These are phyloP conservation scores for Nicotiana paniculata DNA, from an alignment of 257 asterid genomes.

Conservation along the genomic window DNA sequence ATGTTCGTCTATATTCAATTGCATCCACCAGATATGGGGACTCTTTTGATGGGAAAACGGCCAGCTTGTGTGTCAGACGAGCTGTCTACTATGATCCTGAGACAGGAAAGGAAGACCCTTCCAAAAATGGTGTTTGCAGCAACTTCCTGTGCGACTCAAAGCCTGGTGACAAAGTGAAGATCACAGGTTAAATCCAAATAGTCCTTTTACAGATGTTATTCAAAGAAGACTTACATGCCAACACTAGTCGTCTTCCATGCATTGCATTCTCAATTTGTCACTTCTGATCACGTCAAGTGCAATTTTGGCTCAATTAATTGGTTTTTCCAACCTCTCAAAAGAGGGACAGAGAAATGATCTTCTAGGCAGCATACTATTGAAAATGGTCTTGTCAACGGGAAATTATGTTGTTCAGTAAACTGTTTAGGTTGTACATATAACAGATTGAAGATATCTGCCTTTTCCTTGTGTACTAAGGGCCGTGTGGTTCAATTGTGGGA, in stretches of 20 bases:
- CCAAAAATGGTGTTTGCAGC: conserved; percentile 82
- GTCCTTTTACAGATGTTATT: background rate
- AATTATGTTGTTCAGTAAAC: background rate
- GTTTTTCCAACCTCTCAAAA: background rate
- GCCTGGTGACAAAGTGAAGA: conserved; percentile 80
- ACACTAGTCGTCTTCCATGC: background rate
- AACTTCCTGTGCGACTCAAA: conserved; percentile 76
- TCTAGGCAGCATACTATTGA: background rate
- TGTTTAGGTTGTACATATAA: background rate
- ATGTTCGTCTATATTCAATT: conserved; percentile 80
- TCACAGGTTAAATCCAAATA: conserved; percentile 46
- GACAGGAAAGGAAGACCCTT: conserved; percentile 83
- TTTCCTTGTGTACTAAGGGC: background rate
- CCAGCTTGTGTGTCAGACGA: conserved; percentile 81
- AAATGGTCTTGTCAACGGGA: background rate
- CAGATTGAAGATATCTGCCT: background rate
- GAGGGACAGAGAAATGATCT: background rate
- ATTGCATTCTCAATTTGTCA: background rate
- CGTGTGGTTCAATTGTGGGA: too few species aligned
- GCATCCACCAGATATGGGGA: conserved; percentile 92
- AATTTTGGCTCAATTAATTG: background rate
- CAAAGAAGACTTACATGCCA: background rate
- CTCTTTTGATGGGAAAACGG: conserved; percentile 77
- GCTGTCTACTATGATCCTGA: conserved; percentile 89
- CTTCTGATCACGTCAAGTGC: background rate